Base-by-base conservation (phyloP, 2,329 filamentous ascomycete species). In the Dactylellina leptospora region DNA sequence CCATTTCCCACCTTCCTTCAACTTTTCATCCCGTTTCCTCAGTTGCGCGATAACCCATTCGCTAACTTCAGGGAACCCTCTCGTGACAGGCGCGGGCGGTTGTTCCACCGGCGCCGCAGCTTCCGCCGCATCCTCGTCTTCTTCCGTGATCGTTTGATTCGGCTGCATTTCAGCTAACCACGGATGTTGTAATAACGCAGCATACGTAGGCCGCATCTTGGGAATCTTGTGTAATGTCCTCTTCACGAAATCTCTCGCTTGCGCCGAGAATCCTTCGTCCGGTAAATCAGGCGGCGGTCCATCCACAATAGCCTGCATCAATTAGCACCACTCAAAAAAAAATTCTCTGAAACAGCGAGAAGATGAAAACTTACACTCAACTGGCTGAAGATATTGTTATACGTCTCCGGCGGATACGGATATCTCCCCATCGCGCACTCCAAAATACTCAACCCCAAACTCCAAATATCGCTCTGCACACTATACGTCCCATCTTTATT, bases 401-500 rank as follows among this genome's bases (percentile, higher is more conserved):
- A 97, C 1, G 96, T 95, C 80, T 99, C 95, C 0, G 95, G 93
- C 3, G 95, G 93, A 77, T 99, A 99, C 0, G 95, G 95, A 80
- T 99, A 99, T 76, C 89, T 86, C 47, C 95, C 95, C 83, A 96
- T 87, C 22, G 93, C 93, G 79, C 93, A 97, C 80, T 99, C 95
- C 76, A 99, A 96, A 74, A 99, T 90, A 25, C 92, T 96, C 78
- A 99, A 80, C 13, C 95, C 95, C 76, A 99, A 81, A 80, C 92
- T 96, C 95, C 95, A 99, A 70, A 99, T 93, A 79, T 99, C 95
- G 78, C 92, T 96, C 81, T 97, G 95, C 38, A 99, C 95, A 79
- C 91, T 96, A 81, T 99, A 99, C 1, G 93, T 96, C 63, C 93
- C 93, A 13, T 73, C 73, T 27, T 60, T 73, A 23, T 73, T 64